Evolutionary conservation across 2,329 filamentous ascomycete species (phyloP), one percentile per base, ranked within the genome.

Genomic region (Fusarium sp.): DNA sequence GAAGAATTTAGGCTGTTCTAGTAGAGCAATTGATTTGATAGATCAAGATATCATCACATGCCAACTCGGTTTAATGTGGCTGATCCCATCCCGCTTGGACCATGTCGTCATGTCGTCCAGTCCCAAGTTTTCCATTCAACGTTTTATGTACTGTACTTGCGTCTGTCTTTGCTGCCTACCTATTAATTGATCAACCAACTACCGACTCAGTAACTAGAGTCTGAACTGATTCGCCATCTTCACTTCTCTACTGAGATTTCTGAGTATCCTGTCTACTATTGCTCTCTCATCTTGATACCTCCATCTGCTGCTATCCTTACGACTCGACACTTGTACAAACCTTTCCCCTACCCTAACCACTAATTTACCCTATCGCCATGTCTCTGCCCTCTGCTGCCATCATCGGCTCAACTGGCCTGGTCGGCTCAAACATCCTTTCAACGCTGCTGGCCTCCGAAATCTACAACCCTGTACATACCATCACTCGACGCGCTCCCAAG

Each of bases 341-440:
- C 31, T 41, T 57, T 41, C 38, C 28, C 26, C 18, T 38, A 24
- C 13, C 57, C 45, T 35, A 24, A 54, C 44, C 35, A 13, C 24
- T 44, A 39, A 39, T 54, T 28, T 15, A 58, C 15, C 36, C 24
- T 18, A 28, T 28, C 54, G 63, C 38, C 49, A 78, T 79, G 74
- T 87, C 76, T 44, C 49, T 73, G 76, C 59, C 87, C 6, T 82
- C 86, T 49, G 85, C 86, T 75, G 85, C 85, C 69, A 80, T 93
- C 69, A 87, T 90, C 75, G 92, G 92, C 72, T 89, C 87, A 76
- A 94, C 92, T 63, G 91, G 91, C 80, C 88, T 92, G 42, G 87
- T 88, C 75, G 95, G 96, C 80, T 90, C 89, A 59, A 86, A 93
- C 80, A 95, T 98, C 81, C 90, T 98, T 79, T 82, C 85, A 12